phyloP scores from a whole-genome alignment of 768 basidiomycete genomes.

The Boletus vermiculosoides region DNA sequence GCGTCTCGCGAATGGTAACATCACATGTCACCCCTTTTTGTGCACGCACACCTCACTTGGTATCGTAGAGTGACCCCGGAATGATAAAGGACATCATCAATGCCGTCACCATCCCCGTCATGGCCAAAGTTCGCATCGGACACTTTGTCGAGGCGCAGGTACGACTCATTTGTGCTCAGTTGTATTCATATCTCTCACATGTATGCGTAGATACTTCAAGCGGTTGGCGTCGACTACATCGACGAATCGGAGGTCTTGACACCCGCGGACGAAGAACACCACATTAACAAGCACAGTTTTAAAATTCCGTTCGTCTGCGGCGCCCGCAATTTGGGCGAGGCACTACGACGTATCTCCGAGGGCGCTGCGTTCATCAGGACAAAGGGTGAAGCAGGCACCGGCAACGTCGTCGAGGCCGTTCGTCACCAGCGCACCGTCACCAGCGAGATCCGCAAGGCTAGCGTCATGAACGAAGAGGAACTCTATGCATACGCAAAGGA shows the following conservation, averaged over 20 bases:
- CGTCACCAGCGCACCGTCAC: slow-evolving; percentile 85
- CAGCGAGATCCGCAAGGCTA: slow-evolving; percentile 80
- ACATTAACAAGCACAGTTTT: slow-evolving; percentile 95
- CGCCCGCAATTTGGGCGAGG: slow-evolving; percentile 92
- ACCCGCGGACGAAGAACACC: slow-evolving; percentile 92
- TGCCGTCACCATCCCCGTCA: slow-evolving; percentile 95
- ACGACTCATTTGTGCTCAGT: slow-evolving; percentile 5
- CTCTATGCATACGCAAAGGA: slow-evolving; percentile 92
- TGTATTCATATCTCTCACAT: neutral
- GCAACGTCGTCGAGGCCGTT: slow-evolving; percentile 92
- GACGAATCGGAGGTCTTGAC: slow-evolving; percentile 95
- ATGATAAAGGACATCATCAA: slow-evolving; percentile 97
- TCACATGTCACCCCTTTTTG: neutral
- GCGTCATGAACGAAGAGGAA: slow-evolving; percentile 92
- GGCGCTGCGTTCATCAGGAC: slow-evolving; percentile 99
- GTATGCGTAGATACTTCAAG: slow-evolving; percentile 75
- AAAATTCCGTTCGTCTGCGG: slow-evolving; percentile 97
- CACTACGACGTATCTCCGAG: slow-evolving; percentile 92
- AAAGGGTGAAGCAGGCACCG: slow-evolving; percentile 90
- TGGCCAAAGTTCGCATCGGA: slow-evolving; percentile 95
- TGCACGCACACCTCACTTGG: neutral
- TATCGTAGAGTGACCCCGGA: slow-evolving; percentile 75
- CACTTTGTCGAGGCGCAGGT: slow-evolving; percentile 98
- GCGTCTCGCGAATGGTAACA: slow-evolving; percentile 93
- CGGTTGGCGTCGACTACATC: slow-evolving; percentile 93